Conservation (phyloP, 208 protist species). For the Herpetomonas samuelpessoai region DNA sequence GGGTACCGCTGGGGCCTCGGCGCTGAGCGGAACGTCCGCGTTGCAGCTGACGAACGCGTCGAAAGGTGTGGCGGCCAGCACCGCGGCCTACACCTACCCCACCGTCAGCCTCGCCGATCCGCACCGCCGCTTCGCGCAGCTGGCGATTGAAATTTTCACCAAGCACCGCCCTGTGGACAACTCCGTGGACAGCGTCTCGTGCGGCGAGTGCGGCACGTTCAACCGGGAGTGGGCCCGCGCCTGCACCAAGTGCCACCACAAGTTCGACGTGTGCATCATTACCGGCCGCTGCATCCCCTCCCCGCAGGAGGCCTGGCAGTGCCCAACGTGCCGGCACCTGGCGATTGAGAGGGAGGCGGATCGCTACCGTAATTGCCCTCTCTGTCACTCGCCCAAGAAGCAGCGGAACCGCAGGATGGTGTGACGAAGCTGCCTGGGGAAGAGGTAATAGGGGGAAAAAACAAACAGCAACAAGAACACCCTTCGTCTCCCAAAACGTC, state of each 20-base stretch:
- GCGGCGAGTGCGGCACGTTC: slow-evolving; percentile 77
- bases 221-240: slow-evolving; percentile 89
- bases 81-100: slow-evolving; percentile 58
- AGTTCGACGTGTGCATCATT: slow-evolving; percentile 86
- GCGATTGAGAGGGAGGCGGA: slow-evolving; percentile 74
- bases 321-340: slow-evolving; percentile 80
- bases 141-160: slow-evolving; percentile 92
- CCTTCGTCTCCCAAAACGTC: no score
- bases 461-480: no score
- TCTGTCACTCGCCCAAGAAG: slow-evolving; percentile 88
- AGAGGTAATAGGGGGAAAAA: background rate
- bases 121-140: slow-evolving; percentile 78
- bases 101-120: slow-evolving; percentile 74
- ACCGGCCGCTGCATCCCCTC: slow-evolving; percentile 75
- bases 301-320: slow-evolving; percentile 74
- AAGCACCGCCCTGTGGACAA: slow-evolving; percentile 82
- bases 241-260: slow-evolving; percentile 82
- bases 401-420: slow-evolving; percentile 29
- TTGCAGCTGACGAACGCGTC: slow-evolving; percentile 77
- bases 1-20: slow-evolving; percentile 24
- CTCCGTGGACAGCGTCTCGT: slow-evolving; percentile 67
- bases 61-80: slow-evolving; percentile 37
- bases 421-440: no score
- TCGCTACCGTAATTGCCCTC: slow-evolving; percentile 83
- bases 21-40: slow-evolving; percentile 57